A percentile compares a stretch with the other conserved stretches of the same genome.
Evolutionary conservation across 108 stramenopile genomes (phyloP).

Genomic region (Pseudonitzschia multistriata): DNA sequence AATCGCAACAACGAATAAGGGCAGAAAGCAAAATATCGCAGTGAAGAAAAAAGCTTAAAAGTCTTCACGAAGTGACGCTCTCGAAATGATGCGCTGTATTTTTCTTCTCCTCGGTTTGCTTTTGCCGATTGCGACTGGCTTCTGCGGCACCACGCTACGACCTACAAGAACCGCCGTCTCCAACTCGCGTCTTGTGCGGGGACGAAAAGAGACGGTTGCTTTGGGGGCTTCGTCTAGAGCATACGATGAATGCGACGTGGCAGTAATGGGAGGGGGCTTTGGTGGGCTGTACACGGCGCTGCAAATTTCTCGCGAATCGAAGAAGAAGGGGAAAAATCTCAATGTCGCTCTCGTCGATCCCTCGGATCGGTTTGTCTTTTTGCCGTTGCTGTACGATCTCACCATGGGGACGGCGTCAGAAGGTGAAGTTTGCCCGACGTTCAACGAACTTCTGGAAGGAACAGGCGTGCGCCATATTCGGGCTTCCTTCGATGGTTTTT

Average conservation of each 20-base stretch:
- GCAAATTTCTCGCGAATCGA: constrained; percentile 42
- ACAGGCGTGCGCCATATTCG: constrained; percentile 37
- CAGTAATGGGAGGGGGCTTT: constrained; percentile 67
- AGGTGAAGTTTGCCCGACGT: constrained; percentile 65
- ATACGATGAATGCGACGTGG: constrained; percentile 36
- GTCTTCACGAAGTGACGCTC: too few relatives aligned
- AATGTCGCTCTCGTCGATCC: constrained; percentile 75
- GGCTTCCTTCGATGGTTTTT: constrained; percentile 49
- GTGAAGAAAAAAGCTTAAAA: too few relatives aligned
- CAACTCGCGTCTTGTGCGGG: background rate
- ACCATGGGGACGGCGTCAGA: constrained; percentile 62
- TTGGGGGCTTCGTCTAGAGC: background rate
- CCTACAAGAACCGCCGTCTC: background rate
- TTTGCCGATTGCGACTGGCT: too few relatives aligned
- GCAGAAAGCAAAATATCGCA: too few relatives aligned
- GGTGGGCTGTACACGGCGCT: constrained; percentile 66
- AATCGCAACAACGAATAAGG: too few relatives aligned
- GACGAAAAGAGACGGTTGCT: background rate
- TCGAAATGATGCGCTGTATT: too few relatives aligned
- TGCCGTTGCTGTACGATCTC: constrained; percentile 85
- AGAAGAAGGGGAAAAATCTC: constrained; percentile 15
- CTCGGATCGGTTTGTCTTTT: constrained; percentile 82
- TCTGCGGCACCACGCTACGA: too few relatives aligned
- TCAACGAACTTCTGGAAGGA: constrained; percentile 47
- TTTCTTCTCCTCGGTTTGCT: too few relatives aligned